These are phyloP conservation scores for Leccinum variicolor DNA, from an alignment of 768 basidiomycete genomes.

Conservation along the genomic window DNA sequence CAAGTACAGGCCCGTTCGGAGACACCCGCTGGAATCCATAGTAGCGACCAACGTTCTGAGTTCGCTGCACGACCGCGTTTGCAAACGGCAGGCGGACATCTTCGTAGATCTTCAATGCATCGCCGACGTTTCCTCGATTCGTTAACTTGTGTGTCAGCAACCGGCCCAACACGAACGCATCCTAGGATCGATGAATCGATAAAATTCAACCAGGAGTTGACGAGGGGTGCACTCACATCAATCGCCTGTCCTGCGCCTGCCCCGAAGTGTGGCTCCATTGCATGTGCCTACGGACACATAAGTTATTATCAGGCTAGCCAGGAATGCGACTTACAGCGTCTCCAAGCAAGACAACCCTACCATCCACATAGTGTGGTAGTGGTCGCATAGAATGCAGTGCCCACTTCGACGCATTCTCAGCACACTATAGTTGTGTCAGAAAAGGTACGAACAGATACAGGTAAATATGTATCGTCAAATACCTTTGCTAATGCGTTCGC, in stretches of 20 bases:
- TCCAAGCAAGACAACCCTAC: no score
- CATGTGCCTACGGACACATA: no score
- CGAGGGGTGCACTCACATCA: conserved; percentile 32
- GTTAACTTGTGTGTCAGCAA: conserved; percentile 25
- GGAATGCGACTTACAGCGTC: no score
- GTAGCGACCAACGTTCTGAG: conserved; percentile 20
- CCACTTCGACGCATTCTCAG: conserved; percentile 40
- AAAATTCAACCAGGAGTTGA: background rate
- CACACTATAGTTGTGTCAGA: conserved; percentile 25
- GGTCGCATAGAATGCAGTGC: conserved; percentile 32
- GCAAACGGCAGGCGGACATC: conserved; percentile 30
- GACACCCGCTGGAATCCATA: conserved; percentile 15
- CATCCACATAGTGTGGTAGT: no score
- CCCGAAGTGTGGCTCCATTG: no score
- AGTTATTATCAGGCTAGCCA: no score
- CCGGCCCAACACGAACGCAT: conserved; percentile 30
- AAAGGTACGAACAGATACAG: background rate
- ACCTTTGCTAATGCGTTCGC: conserved; percentile 11
- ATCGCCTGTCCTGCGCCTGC: no score
- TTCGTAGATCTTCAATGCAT: conserved; percentile 33
- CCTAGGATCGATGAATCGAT: conserved; percentile 9
- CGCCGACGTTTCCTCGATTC: conserved; percentile 19
- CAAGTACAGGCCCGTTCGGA: conserved; percentile 2
- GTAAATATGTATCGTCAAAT: background rate
- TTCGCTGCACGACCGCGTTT: conserved; percentile 18